Conservation (phyloP, 352 stramenopile species). For the Pelagophyceae sp. region DNA sequence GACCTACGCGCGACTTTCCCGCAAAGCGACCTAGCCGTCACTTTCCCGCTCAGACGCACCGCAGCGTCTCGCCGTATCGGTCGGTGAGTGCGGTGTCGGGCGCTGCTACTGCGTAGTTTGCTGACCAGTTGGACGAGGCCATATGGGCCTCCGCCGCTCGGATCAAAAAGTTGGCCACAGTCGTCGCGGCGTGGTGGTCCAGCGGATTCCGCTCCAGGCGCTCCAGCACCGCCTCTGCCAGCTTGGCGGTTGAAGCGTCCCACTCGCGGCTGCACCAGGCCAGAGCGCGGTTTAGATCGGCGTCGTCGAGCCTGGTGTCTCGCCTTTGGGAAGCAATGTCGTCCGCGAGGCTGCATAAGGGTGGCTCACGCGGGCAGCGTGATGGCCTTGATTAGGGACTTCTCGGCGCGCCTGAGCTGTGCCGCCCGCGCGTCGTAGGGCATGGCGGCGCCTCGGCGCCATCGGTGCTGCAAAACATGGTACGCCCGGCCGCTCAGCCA, state of each 20-base stretch:
- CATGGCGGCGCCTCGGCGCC: too few relatives aligned
- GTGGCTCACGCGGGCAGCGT: not conserved
- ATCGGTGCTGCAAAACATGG: not conserved
- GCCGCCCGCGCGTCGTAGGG: not conserved
- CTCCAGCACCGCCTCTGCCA: slow-evolving; percentile 2
- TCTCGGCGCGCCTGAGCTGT: not conserved
- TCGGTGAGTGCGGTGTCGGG: not conserved
- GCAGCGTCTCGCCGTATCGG: not conserved
- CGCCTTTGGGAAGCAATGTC: too few relatives aligned
- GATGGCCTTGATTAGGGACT: not conserved
- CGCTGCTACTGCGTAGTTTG: not conserved
- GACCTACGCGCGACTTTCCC: too few relatives aligned
- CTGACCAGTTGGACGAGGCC: slow-evolving; percentile 6
- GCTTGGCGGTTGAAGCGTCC: not conserved
- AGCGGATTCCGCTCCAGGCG: not conserved
- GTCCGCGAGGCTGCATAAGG: too few relatives aligned
- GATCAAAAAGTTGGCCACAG: slow-evolving; percentile 15
- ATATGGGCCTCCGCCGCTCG: slow-evolving; percentile 6
- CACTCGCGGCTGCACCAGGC: slow-evolving; percentile 6
- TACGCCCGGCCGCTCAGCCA: not conserved
- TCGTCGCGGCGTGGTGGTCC: slow-evolving; percentile 5
- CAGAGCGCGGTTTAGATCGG: not conserved
- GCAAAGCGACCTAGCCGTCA: too few relatives aligned
- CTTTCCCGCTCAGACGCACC: too few relatives aligned
- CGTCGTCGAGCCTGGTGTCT: not conserved